phyloP scores from a whole-genome alignment of 192 early-diverging fungal species.

The Geranomyces michiganensis region DNA sequence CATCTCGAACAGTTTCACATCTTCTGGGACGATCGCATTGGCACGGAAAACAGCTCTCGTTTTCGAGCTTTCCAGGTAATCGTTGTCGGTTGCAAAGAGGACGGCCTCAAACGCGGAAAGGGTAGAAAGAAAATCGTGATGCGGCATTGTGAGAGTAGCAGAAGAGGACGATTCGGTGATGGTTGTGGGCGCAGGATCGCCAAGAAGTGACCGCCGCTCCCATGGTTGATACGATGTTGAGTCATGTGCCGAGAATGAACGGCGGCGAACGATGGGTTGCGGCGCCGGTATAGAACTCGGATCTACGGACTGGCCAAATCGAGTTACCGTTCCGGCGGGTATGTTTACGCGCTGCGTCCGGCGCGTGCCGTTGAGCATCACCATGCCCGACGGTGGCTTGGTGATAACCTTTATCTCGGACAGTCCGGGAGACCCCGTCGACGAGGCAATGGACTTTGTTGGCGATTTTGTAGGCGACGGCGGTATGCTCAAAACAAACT shows the following conservation, averaged over 20 bases:
- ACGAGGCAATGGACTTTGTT: background rate
- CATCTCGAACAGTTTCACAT: slow-evolving; percentile 67
- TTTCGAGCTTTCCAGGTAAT: slow-evolving; percentile 58
- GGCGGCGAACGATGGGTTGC: too few relatives aligned
- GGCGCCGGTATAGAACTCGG: too few relatives aligned
- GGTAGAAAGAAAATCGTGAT: background rate
- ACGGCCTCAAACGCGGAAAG: slow-evolving; percentile 52
- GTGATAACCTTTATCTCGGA: slow-evolving; percentile 20
- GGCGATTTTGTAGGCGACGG: slow-evolving; percentile 16
- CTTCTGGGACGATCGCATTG: slow-evolving; percentile 58
- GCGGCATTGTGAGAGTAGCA: background rate
- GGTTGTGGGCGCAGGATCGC: background rate
- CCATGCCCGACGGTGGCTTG: slow-evolving; percentile 23
- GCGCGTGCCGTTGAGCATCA: slow-evolving; percentile 18
- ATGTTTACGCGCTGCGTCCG: slow-evolving; percentile 17
- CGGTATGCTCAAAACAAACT: slow-evolving; percentile 28
- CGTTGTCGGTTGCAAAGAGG: slow-evolving; percentile 63
- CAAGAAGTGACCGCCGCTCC: background rate
- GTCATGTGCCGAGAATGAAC: too few relatives aligned
- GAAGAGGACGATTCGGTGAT: slow-evolving; percentile 1
- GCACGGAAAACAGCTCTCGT: slow-evolving; percentile 53
- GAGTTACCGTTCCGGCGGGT: slow-evolving; percentile 17
- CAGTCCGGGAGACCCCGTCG: background rate
- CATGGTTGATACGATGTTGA: too few relatives aligned
- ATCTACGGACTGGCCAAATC: slow-evolving; percentile 32